Evolutionary conservation across 2,329 filamentous ascomycete genomes (phyloP).

Genomic region (Beauveria medogensis): DNA sequence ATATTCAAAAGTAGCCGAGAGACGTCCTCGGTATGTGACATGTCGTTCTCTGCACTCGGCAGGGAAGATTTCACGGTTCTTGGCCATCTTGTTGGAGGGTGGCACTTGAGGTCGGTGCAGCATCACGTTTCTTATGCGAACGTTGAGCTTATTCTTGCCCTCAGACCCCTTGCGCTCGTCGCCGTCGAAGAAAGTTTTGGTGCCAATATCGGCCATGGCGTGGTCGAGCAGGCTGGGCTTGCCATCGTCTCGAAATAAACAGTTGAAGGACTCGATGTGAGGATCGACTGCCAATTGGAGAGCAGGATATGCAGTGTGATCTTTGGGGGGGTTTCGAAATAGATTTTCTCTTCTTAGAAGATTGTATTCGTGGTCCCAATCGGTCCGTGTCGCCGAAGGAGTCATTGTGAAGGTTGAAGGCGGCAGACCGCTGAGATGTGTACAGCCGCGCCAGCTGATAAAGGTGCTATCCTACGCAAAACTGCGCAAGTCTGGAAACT

Average conservation of each 20-base stretch:
- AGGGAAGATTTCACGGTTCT: constrained; percentile 78
- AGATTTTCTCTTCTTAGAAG: constrained; percentile 79
- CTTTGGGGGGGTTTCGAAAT: constrained; percentile 80
- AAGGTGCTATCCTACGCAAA: background rate
- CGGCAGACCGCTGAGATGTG: background rate
- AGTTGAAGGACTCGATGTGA: constrained; percentile 94
- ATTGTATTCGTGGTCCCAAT: constrained; percentile 82
- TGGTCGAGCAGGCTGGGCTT: constrained; percentile 53
- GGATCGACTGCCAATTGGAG: constrained; percentile 81
- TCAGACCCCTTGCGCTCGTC: constrained; percentile 52
- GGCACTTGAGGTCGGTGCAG: constrained; percentile 77
- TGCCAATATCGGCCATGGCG: constrained; percentile 80
- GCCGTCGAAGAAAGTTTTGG: constrained; percentile 79
- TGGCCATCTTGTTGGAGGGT: constrained; percentile 72
- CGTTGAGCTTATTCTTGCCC: constrained; percentile 64
- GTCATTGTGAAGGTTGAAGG: constrained; percentile 35
- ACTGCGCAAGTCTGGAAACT: background rate
- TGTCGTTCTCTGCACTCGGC: constrained; percentile 93
- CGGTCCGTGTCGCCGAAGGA: constrained; percentile 51
- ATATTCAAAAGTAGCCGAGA: constrained; percentile 78
- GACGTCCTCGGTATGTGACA: constrained; percentile 79
- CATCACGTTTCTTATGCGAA: constrained; percentile 73
- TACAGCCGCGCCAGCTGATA: background rate
- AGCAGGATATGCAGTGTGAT: constrained; percentile 79
- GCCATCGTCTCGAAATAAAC: constrained; percentile 68